phyloP scores from a whole-genome alignment of 2,329 filamentous ascomycete species.

The Penicillium sp. region DNA sequence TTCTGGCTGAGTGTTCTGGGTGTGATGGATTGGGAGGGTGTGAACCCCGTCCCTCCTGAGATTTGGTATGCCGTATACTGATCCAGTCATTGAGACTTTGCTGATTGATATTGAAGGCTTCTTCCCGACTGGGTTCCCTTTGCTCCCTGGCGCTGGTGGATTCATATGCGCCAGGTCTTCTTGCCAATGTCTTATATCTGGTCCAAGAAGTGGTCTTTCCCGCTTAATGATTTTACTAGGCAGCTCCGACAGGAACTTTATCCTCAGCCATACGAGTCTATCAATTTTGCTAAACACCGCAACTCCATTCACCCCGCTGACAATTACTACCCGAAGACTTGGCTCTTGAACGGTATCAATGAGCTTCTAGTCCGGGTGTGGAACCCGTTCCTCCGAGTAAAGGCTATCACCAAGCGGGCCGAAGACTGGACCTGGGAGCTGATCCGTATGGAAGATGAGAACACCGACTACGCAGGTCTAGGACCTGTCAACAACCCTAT shows the following conservation, averaged over 20 bases:
- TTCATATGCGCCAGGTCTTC: constrained; percentile 97
- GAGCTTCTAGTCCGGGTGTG: constrained; percentile 77
- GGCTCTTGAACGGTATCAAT: constrained; percentile 76
- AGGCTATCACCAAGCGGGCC: constrained; percentile 65
- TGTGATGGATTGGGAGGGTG: constrained; percentile 82
- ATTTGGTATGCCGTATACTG: constrained; percentile 62
- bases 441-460: constrained; percentile 87
- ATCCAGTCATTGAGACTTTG: background rate
- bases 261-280: constrained; percentile 71
- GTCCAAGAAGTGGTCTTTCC: constrained; percentile 77
- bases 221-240: constrained; percentile 71
- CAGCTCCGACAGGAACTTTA: constrained; percentile 80
- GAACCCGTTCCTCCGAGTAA: constrained; percentile 72
- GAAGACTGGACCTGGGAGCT: constrained; percentile 81
- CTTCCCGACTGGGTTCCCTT: constrained; percentile 88
- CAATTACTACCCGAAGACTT: constrained; percentile 91
- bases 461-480: constrained; percentile 82
- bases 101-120: constrained; percentile 48
- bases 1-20: constrained; percentile 89
- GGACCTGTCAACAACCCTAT: constrained; percentile 88
- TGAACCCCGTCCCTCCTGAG: constrained; percentile 92
- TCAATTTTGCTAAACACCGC: constrained; percentile 74
- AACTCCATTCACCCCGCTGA: constrained; percentile 79
- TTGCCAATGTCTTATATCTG: constrained; percentile 88
- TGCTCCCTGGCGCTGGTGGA: constrained; percentile 94